Conservation (phyloP, 108 stramenopile species). For the Nannochloropsis gaditana region DNA sequence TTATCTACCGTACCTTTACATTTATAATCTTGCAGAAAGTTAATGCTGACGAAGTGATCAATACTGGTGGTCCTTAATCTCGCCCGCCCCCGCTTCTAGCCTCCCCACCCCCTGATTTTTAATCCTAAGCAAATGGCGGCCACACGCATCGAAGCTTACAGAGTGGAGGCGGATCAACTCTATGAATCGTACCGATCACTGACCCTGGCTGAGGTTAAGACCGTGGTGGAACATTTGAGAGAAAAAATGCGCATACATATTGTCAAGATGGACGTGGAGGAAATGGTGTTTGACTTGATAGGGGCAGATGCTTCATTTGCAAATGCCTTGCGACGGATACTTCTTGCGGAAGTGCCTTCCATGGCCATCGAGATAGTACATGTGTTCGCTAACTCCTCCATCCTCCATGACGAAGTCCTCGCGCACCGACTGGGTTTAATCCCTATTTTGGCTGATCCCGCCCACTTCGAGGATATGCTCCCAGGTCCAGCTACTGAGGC, state of each 20-base stretch:
- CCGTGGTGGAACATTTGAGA: background rate
- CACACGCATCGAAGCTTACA: background rate
- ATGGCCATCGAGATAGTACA: constrained; percentile 61
- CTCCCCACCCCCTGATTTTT: background rate
- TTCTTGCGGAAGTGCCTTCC: constrained; percentile 59
- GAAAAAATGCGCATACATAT: constrained; percentile 14
- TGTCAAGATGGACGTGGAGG: constrained; percentile 24
- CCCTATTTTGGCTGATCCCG: constrained; percentile 56
- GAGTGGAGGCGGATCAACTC: background rate
- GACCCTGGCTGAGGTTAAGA: background rate
- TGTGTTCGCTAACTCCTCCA: constrained; percentile 54
- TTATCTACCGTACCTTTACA: no score
- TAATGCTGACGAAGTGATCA: no score
- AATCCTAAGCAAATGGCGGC: background rate
- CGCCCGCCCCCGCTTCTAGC: background rate
- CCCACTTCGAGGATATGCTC: constrained; percentile 45
- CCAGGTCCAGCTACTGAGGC: constrained; percentile 38
- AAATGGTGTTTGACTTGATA: constrained; percentile 57
- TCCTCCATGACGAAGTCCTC: constrained; percentile 62
- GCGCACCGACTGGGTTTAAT: constrained; percentile 53
- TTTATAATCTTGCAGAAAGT: no score
- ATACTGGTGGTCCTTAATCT: background rate
- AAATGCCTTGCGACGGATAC: constrained; percentile 60
- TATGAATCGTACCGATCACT: constrained; percentile 11
- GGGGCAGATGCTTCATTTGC: constrained; percentile 59